A percentile compares a stretch with the other conserved stretches of the same genome.
Conservation (phyloP, 768 basidiomycete species). For the Termitomyces sp. region DNA sequence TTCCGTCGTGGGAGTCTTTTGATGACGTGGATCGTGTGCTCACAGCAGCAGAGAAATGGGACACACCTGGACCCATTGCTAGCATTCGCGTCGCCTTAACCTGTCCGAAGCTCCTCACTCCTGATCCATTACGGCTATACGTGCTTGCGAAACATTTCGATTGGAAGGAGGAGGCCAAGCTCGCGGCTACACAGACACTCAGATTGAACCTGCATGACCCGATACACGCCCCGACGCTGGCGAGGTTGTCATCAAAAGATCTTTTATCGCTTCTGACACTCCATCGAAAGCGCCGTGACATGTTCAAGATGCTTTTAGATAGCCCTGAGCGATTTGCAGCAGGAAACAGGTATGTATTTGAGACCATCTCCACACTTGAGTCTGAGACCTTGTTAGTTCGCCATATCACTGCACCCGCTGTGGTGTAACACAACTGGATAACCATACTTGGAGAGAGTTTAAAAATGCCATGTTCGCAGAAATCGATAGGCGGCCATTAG, state of each 20-base stretch:
- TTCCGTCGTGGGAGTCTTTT: slow-evolving; percentile 41
- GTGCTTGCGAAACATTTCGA: slow-evolving; percentile 54
- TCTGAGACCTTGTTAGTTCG: slow-evolving; percentile 14
- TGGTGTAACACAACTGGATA: slow-evolving; percentile 45
- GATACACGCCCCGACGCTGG: slow-evolving; percentile 35
- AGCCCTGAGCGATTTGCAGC: slow-evolving; percentile 56
- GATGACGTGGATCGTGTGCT: slow-evolving; percentile 51
- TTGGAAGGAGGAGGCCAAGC: slow-evolving; percentile 51
- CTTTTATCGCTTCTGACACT: slow-evolving; percentile 49
- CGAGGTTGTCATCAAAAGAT: slow-evolving; percentile 43
- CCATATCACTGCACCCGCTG: slow-evolving; percentile 49
- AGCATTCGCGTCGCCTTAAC: slow-evolving; percentile 47
- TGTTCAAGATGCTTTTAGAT: slow-evolving; percentile 43
- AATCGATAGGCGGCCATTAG: slow-evolving; percentile 54
- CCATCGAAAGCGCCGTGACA: slow-evolving; percentile 49
- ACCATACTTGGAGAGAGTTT: slow-evolving; percentile 55
- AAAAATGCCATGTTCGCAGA: slow-evolving; percentile 51
- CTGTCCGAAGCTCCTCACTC: slow-evolving; percentile 38
- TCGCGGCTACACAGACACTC: slow-evolving; percentile 55
- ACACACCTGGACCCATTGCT: slow-evolving; percentile 54
- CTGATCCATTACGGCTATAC: slow-evolving; percentile 45
- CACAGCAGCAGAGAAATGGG: slow-evolving; percentile 64
- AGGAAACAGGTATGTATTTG: slow-evolving; percentile 32
- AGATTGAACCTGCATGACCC: slow-evolving; percentile 41
- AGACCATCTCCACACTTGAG: not conserved